Base-by-base conservation (phyloP, 495 filamentous ascomycete genomes). In the Aspergillus panamensis region DNA sequence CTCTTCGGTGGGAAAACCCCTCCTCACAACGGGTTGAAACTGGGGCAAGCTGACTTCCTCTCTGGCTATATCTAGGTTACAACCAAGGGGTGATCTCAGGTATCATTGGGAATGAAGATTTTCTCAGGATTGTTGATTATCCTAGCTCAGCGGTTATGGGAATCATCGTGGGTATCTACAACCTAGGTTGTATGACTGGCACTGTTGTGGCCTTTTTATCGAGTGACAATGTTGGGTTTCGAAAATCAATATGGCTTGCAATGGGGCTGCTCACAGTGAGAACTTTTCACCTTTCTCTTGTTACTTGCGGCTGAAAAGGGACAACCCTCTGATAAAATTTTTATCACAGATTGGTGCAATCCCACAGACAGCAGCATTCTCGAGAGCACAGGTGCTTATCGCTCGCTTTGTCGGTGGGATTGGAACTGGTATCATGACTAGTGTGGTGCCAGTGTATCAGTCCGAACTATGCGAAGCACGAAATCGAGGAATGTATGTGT, bases 11-110 rank as follows among this genome's bases (percentile, higher is more conserved):
- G 32, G 55, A 44, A 12, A 40, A 25, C 5, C 3, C 35, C 32
- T 21, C 39, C 16, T 32, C 17, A 37, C 25, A 29, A 19, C 48
- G 43, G 29, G 25, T 25, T 32, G 50, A 45, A 55, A 37, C 39
- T 52, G 8, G 35, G 33, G 48, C 40, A 49, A 39, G 54, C 58
- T 64, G 32, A 64, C 54, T 13, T 48, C 32, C 13, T 32, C 29
- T 44, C 35, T 32, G 13, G 8, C 19, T 40, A 20, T 17, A 21
- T 53, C n/a, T 59, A 74, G 73, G 80, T 19, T 84, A 82, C 55
- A 81, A 84, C 48, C 81, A 84, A 64, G 81, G 78, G 53, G 75
- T 80, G 8, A 78, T 81, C 63, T 74, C 72, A 33, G 79, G 79
- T 25, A 76, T 82, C 47, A 68, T 78, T 20, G 70, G 68, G 40